These are phyloP conservation scores for Cyclotella distinguenda DNA, from an alignment of 108 stramenopile genomes.

Conservation along the genomic window DNA sequence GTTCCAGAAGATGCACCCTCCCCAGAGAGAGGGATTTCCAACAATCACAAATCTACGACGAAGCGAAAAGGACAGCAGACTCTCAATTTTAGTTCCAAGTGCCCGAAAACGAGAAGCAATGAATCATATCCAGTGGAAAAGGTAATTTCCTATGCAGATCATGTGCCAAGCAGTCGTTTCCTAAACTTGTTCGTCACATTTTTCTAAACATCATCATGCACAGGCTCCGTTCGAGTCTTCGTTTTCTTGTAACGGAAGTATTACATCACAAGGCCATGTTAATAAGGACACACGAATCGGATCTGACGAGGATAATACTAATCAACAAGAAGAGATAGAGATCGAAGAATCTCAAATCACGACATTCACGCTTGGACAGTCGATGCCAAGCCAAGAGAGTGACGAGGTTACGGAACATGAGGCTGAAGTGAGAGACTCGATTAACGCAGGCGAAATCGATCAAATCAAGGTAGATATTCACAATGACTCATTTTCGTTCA, in stretches of 20 bases:
- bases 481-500: constrained; percentile 10
- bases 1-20: constrained; percentile 39
- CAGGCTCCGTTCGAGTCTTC: too few species aligned
- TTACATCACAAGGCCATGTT: too few species aligned
- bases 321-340: not conserved
- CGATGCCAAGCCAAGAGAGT: constrained; percentile 32
- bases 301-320: not conserved
- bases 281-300: not conserved
- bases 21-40: not conserved
- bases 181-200: too few species aligned
- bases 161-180: not conserved
- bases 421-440: not conserved
- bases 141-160: not conserved
- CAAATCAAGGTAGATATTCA: too few species aligned
- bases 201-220: too few species aligned
- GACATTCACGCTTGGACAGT: constrained; percentile 20
- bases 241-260: too few species aligned
- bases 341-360: constrained; percentile 2
- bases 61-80: constrained; percentile 29
- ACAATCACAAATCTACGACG: not conserved
- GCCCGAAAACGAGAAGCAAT: too few species aligned
- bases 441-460: too few species aligned
- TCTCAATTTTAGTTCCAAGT: constrained; percentile 32
- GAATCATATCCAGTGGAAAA: too few species aligned
- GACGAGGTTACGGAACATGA: not conserved